Evolutionary conservation across 2,329 filamentous ascomycete genomes (phyloP).

Genomic region (Cadophora gregata): DNA sequence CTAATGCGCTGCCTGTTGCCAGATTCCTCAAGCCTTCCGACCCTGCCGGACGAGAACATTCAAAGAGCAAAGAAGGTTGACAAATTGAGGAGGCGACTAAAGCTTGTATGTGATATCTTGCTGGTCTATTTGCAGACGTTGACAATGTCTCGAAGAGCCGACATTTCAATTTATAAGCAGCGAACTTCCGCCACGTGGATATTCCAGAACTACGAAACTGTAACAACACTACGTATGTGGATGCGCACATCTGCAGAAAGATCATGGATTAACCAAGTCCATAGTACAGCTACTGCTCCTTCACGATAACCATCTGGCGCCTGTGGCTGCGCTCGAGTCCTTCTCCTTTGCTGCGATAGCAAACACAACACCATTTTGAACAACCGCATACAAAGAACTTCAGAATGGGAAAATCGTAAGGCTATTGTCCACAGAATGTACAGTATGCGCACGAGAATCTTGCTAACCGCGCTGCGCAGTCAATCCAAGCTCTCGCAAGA

Average conservation of each 20-base stretch:
- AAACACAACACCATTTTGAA: neutral
- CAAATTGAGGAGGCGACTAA: constrained; percentile 8
- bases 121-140: neutral
- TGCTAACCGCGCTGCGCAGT: constrained; percentile 55
- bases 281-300: neutral
- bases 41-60: constrained; percentile 14
- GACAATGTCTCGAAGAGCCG: constrained; percentile 3
- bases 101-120: neutral
- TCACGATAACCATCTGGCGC: constrained; percentile 3
- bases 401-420: constrained; percentile 62
- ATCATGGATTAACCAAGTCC: neutral
- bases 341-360: neutral
- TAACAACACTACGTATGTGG: constrained; percentile 5
- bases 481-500: constrained; percentile 98
- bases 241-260: neutral
- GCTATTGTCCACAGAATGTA: constrained; percentile 36
- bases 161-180: neutral
- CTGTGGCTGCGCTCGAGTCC: constrained; percentile 13
- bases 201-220: neutral
- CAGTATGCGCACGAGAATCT: neutral
- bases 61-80: constrained; percentile 9
- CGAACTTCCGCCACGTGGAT: constrained; percentile 4
- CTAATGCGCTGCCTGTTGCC: constrained; percentile 9
- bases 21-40: constrained; percentile 20
- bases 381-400: constrained; percentile 11